A percentile compares a stretch with the other conserved stretches of the same genome.
phyloP scores from a whole-genome alignment of 192 early-diverging fungal genomes.

The Gonapodya prolifera region DNA sequence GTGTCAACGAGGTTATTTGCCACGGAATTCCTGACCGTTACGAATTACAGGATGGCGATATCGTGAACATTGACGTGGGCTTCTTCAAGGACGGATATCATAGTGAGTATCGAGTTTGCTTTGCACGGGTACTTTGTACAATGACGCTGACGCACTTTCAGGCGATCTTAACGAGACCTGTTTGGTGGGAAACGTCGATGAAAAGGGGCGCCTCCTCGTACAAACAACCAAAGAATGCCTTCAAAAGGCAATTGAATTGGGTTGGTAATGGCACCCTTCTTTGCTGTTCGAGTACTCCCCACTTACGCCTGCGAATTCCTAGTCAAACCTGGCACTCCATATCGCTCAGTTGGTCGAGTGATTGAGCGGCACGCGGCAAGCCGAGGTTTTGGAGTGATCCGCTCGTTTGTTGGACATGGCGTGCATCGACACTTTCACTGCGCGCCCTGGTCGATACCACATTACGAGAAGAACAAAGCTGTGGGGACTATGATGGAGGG shows the following conservation, averaged over 20 bases:
- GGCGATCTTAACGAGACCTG: slow-evolving; percentile 88
- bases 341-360: slow-evolving; percentile 81
- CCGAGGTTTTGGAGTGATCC: slow-evolving; percentile 82
- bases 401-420: slow-evolving; percentile 87
- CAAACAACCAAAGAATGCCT: slow-evolving; percentile 73
- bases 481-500: slow-evolving; percentile 91
- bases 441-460: slow-evolving; percentile 80
- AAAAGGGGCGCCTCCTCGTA: slow-evolving; percentile 56
- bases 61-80: slow-evolving; percentile 87
- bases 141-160: background rate
- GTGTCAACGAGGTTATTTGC: slow-evolving; percentile 87
- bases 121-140: background rate
- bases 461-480: slow-evolving; percentile 93
- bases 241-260: slow-evolving; percentile 78
- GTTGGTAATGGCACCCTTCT: slow-evolving; percentile 23
- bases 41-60: slow-evolving; percentile 85
- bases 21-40: slow-evolving; percentile 96
- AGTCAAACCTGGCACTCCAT: slow-evolving; percentile 83
- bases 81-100: slow-evolving; percentile 88
- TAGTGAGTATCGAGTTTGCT: background rate
- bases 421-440: slow-evolving; percentile 79
- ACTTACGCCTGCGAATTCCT: background rate
- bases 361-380: slow-evolving; percentile 77
- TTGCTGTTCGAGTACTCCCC: background rate
- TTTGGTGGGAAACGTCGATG: slow-evolving; percentile 80